Evolutionary conservation across 73 alveolate species (phyloP), one percentile per base, ranked within the genome.

Genomic region (Uronychia setigera): DNA sequence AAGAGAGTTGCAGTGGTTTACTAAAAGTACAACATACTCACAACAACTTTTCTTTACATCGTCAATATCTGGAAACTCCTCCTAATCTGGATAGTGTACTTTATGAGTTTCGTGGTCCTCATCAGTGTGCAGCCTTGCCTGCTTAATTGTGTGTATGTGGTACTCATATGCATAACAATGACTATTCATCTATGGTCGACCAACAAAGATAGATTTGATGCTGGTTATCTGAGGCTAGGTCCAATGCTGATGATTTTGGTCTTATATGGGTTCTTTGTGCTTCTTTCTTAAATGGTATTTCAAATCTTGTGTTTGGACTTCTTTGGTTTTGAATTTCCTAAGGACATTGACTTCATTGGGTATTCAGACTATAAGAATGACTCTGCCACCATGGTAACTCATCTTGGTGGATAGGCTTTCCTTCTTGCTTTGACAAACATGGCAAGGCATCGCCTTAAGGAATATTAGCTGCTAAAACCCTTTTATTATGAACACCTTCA

Each of bases 61-160:
- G 67, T 46, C n/a, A 46, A 46, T 46, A 46, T 46, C 67, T 46
- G 67, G 67, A 46, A 46, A 19, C 67, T 46, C 67, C 67, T 46
- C 67, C 5, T 11, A 5, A 46, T 46, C 67, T 46, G 67, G 67
- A 46, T 19, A 5, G 67, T 46, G n/a, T 46, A 46, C 67, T 19
- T 46, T 5, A 5, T 46, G n/a, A 11, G n/a, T 19, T 46, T 46
- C 19, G 67, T 46, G 19, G 19, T 46, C 67, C 67, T 46, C 19
- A 46, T 11, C 19, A 46, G n/a, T 11, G 67, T 46, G n/a, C 5
- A 5, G 67, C 67, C 67, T 19, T 46, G 67, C 67, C n/a, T 46
- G 5, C 19, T 46, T 5, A 46, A 46, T 19, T 46, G 67, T 5
- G 67, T 46, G 67, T 11, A 46, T 46, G 67, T 46, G 67, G 67